Evolutionary conservation across 768 basidiomycete genomes (phyloP).

Genomic region (Dioszegia hungarica): DNA sequence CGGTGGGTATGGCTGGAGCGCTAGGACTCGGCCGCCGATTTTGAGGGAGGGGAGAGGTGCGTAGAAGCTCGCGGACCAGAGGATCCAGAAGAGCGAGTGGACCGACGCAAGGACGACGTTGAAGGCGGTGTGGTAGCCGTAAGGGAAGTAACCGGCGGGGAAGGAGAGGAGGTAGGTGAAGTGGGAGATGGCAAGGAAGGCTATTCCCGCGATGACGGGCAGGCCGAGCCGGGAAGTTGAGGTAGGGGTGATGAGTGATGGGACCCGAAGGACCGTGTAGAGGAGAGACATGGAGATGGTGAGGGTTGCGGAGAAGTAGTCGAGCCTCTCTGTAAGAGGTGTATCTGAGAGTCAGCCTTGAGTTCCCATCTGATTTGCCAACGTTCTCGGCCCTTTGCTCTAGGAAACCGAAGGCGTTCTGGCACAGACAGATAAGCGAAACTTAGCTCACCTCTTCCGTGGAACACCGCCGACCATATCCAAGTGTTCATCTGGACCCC

Average conservation of each 20-base stretch:
- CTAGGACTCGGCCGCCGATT: constrained; percentile 52
- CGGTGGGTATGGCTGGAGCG: constrained; percentile 53
- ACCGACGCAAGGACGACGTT: constrained; percentile 68
- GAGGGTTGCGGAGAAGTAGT: constrained; percentile 90
- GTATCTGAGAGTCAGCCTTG: constrained; percentile 58
- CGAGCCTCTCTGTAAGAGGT: constrained; percentile 76
- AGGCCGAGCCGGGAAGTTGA: constrained; percentile 16
- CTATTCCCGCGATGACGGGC: constrained; percentile 38
- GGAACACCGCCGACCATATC: constrained; percentile 87
- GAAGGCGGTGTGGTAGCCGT: constrained; percentile 86
- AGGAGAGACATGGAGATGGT: constrained; percentile 79
- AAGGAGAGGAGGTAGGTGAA: constrained; percentile 70
- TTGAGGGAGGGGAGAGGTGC: constrained; percentile 53
- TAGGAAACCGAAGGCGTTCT: too few species aligned
- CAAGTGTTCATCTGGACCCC: constrained; percentile 78
- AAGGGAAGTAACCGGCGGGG: constrained; percentile 69
- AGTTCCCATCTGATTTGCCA: too few species aligned
- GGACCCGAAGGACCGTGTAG: constrained; percentile 68
- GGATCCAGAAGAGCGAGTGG: constrained; percentile 77
- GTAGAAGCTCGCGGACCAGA: constrained; percentile 56
- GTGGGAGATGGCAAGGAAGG: constrained; percentile 64
- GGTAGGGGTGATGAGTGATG: constrained; percentile 55
- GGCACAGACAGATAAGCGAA: too few species aligned
- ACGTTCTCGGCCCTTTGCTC: too few species aligned
- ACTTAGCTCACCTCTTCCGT: constrained; percentile 72